Conservation (phyloP, 331 rosid species). For the Acacia pycnantha region DNA sequence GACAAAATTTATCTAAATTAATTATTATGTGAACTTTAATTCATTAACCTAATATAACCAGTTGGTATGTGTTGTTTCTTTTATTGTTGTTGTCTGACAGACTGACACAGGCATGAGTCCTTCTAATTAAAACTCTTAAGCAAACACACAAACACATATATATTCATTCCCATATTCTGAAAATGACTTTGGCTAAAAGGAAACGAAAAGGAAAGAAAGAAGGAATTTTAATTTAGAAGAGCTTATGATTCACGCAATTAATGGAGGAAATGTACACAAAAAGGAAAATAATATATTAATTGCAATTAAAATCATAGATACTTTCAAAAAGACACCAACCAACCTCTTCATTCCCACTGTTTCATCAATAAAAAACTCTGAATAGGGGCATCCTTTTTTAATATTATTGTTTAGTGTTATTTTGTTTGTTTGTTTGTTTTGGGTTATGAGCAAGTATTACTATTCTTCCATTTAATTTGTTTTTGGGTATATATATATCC, state of each 20-base stretch:
- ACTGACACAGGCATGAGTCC: neutral
- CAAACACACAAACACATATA: no score
- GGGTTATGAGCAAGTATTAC: neutral
- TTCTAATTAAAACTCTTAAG: no score
- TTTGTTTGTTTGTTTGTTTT: neutral
- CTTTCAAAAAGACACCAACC: neutral
- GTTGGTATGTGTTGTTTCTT: neutral
- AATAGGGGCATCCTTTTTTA: neutral
- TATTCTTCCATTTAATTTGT: neutral
- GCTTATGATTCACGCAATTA: slow-evolving; percentile 24
- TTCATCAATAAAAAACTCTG: neutral
- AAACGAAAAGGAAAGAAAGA: neutral
- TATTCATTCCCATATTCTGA: neutral
- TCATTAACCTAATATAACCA: neutral
- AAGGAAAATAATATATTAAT: neutral
- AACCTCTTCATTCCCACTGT: neutral
- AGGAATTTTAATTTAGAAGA: slow-evolving; percentile 19
- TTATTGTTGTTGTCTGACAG: slow-evolving; percentile 34
- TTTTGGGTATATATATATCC: neutral
- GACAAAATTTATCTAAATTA: neutral
- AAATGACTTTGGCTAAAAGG: slow-evolving; percentile 21
- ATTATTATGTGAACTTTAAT: neutral
- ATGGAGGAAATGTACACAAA: neutral
- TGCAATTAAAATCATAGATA: neutral
- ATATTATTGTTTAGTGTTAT: neutral